These are phyloP conservation scores for Ambrosia hybrid DNA, from an alignment of 140 eudicot genomes.

Conservation along the genomic window DNA sequence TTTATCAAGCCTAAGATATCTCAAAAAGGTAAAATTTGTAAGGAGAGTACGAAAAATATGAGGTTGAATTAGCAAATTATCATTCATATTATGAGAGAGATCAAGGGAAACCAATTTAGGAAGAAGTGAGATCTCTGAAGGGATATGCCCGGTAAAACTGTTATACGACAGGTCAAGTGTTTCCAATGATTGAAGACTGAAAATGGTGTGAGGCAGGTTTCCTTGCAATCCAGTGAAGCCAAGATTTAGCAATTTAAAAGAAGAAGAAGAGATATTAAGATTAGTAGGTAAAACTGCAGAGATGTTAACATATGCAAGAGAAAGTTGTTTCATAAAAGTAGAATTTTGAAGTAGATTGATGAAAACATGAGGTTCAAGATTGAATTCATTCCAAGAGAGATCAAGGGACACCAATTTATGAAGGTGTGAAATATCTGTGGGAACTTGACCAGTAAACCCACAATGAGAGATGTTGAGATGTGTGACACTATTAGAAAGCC, in stretches of 20 bases:
- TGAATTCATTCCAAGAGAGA: not conserved
- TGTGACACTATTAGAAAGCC: not conserved
- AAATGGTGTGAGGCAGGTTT: not conserved
- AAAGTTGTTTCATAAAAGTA: not conserved
- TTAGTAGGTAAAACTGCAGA: not conserved
- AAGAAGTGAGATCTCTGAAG: not conserved
- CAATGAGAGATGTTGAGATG: not conserved
- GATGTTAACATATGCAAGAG: not conserved
- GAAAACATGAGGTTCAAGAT: not conserved
- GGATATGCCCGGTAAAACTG: not conserved
- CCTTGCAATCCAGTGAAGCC: not conserved
- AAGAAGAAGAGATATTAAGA: not conserved
- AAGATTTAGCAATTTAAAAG: not conserved
- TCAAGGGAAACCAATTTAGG: not conserved
- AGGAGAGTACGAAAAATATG: too few species aligned
- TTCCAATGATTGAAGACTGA: not conserved
- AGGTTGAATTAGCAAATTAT: too few species aligned
- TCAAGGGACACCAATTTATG: constrained; percentile 1
- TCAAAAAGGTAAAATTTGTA: too few species aligned
- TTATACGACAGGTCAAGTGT: not conserved
- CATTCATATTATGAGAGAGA: not conserved
- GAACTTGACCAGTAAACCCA: not conserved
- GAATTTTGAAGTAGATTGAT: not conserved
- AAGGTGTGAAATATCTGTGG: not conserved
- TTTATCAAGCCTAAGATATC: too few species aligned